These are phyloP conservation scores for Lachancea thermotolerans DNA, from an alignment of 805 yeast genomes.

Conservation along the genomic window DNA sequence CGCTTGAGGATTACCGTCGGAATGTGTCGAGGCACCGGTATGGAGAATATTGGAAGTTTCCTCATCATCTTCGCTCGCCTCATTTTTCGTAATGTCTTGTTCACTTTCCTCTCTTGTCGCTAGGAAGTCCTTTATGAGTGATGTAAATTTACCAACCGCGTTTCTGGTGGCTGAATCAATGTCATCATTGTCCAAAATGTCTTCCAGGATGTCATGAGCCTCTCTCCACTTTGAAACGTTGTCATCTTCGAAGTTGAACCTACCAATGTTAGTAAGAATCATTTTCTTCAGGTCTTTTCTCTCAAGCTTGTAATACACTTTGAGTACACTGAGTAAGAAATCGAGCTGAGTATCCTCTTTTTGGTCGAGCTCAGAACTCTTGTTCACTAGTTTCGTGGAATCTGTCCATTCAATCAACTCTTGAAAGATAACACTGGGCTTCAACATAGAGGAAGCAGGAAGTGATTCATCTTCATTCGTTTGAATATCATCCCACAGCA, in stretches of 20 bases:
- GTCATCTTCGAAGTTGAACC: conserved; percentile 36
- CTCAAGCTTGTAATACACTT: conserved; percentile 40
- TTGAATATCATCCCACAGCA: conserved; percentile 35
- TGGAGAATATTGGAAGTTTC: not conserved
- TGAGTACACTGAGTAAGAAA: conserved; percentile 49
- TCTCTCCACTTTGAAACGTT: conserved; percentile 22
- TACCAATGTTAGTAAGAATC: conserved; percentile 44
- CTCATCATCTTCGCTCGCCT: not conserved
- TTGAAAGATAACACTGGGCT: conserved; percentile 51
- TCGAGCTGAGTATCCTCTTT: conserved; percentile 48
- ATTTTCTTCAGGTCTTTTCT: conserved; percentile 49
- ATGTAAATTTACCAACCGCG: conserved; percentile 29
- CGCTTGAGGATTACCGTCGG: too few relatives aligned
- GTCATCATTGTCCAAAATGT: conserved; percentile 26
- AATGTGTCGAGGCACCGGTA: not conserved
- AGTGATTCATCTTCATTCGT: conserved; percentile 30
- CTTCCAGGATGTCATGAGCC: conserved; percentile 24
- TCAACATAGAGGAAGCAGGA: conserved; percentile 24
- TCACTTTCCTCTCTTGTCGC: not conserved
- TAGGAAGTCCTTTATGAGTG: conserved; percentile 8
- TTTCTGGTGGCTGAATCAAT: conserved; percentile 33
- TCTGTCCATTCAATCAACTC: conserved; percentile 83
- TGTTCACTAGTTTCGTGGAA: conserved; percentile 56
- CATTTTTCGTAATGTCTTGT: not conserved
- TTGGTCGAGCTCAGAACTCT: conserved; percentile 35